Evolutionary conservation across 208 protist species (phyloP), one percentile per base, ranked within the genome.

Genomic region (Leishmania guyanensis): DNA sequence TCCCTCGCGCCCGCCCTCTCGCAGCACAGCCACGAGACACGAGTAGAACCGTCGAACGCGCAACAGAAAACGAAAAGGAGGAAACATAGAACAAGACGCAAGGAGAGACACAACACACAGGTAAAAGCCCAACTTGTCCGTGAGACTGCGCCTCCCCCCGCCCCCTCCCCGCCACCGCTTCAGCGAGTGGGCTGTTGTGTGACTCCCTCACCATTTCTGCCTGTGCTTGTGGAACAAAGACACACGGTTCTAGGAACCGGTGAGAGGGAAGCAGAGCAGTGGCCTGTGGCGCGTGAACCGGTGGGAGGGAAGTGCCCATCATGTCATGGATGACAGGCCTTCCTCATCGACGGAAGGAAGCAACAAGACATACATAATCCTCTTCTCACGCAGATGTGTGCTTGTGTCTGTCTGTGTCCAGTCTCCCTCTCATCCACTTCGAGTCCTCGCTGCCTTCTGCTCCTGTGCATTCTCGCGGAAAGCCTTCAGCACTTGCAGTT

Each of bases 401-500:
- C 16, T 16, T 76, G 29, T 22, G 5, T 62, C 5, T 76, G 50
- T 36, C 6, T 39, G 72, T 62, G 12, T 5, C 50, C 17, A 36
- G 9, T 51, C 46, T 16, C 22, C 69, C 53, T 43, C 16, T 73
- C 46, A 73, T 10, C 9, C 26, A 22, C 48, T 53, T 22, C 76
- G 68, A 8, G 46, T 39, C 73, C 51, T 76, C 8, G 20, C 12
- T 10, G 56, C 74, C 75, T 69, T 82, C 56, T 72, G 77, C 48
- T 69, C 79, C 22, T 62, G 64, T 26, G 60, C 69, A 48, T 82
- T 75, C 5, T 54, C 69, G 3, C 76, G 70, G 6, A 92, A 79
- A 26, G 84, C 89, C 62, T 54, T 46, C 58, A 92, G 79, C 4
- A 90, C 84, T 0, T 79, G 79, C 80, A 89, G 74, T 72, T 90